Evolutionary conservation across 2,329 filamentous ascomycete genomes (phyloP), one percentile per base, ranked within the genome.

Genomic region (Cryphonectria naterciae): DNA sequence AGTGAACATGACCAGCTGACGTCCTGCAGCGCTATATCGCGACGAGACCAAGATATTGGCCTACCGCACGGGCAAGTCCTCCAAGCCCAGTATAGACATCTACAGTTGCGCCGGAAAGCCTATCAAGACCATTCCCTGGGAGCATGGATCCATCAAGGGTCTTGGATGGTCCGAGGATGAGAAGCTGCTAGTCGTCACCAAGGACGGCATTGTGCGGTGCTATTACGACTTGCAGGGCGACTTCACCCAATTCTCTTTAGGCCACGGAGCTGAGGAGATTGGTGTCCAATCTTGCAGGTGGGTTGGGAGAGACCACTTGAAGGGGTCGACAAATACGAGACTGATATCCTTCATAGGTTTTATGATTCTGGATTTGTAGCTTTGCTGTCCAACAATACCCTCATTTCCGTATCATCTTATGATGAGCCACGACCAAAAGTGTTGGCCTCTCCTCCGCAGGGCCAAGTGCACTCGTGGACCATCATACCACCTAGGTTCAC

Each of bases 121-220:
- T 70, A 91, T 99, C 73, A 91, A 92, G 77, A 90, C 89, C 78
- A 94, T 98, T 75, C 89, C 92, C 79, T 98, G 95, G 95, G 95
- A 98, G 77, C 93, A 95, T 82, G 93, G 93, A 62, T 85, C 90
- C 3, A 93, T 99, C 78, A 92, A 91, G 80, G 94, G 93, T 1
- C 86, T 99, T 28, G 96, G 96, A 46, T 99, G 96, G 96, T 97
- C 95, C 28, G 95, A 97, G 77, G 94, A 98, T 74, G 96, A 99
- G 85, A 92, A 93, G 78, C 86, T 99, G 63, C 84, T 99, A 4
- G 92, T 98, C 0, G 90, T 98, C 67, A 93, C 94, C 13, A 89
- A 92, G 68, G 95, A 99, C 78, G 96, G 96, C 35, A 95, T 91
- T 1, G 95, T 98, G 60, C 88, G 95, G 72, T 96, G 94, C 80